Conservation (phyloP, 2,329 filamentous ascomycete species). For the Paramyrothecium sp. region DNA sequence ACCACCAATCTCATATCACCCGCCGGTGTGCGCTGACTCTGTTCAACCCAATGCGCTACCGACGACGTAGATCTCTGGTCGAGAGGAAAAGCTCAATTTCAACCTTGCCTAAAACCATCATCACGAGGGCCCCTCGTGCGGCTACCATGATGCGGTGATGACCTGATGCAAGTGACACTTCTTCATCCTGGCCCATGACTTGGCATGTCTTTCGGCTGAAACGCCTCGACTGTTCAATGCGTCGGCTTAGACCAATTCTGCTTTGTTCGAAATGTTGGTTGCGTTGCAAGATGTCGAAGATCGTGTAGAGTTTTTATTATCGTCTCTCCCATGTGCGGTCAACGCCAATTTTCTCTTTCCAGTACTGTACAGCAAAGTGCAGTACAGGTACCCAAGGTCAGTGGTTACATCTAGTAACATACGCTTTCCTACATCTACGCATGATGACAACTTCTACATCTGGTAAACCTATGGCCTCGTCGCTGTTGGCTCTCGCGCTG, state of each 20-base stretch:
- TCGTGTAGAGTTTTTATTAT: too few species aligned
- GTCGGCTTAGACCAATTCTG: too few species aligned
- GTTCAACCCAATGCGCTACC: conserved; percentile 35
- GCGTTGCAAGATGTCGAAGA: too few species aligned
- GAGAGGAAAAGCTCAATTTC: conserved; percentile 47
- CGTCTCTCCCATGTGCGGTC: too few species aligned
- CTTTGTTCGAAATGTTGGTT: too few species aligned
- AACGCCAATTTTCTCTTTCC: too few species aligned
- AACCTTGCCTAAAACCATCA: conserved; percentile 67
- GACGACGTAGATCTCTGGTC: conserved; percentile 55
- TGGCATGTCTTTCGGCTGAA: not conserved
- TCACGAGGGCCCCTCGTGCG: conserved; percentile 65
- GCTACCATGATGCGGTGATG: conserved; percentile 67
- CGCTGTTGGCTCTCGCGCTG: conserved; percentile 16
- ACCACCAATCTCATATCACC: conserved; percentile 42
- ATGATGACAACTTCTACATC: conserved; percentile 37
- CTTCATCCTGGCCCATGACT: conserved; percentile 4
- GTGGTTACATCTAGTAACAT: not conserved
- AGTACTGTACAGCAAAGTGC: too few species aligned
- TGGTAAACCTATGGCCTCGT: conserved; percentile 38
- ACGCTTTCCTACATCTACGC: not conserved
- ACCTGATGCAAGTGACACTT: conserved; percentile 64
- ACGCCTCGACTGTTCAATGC: too few species aligned
- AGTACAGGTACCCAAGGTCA: too few species aligned
- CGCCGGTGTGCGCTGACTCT: conserved; percentile 31